These are phyloP conservation scores for Suillus decipiens DNA, from an alignment of 768 basidiomycete genomes.

Conservation along the genomic window DNA sequence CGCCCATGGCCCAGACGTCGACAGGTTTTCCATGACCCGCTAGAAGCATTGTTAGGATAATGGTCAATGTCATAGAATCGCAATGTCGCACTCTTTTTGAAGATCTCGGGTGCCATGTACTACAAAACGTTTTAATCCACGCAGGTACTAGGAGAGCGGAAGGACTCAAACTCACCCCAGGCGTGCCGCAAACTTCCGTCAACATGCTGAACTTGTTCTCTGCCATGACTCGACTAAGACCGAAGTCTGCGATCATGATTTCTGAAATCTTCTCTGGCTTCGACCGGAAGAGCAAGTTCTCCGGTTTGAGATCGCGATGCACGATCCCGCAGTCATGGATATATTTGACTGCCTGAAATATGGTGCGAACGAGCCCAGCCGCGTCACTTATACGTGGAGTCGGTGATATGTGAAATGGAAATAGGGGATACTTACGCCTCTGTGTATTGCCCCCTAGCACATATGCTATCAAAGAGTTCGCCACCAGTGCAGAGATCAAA, in stretches of 20 bases:
- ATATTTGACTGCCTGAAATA: slow-evolving; percentile 86
- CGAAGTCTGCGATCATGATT: slow-evolving; percentile 98
- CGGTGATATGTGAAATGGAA: slow-evolving; percentile 21
- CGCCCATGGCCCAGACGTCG: slow-evolving; percentile 97
- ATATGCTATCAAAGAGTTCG: slow-evolving; percentile 98
- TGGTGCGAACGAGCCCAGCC: slow-evolving; percentile 82
- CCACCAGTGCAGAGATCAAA: slow-evolving; percentile 98
- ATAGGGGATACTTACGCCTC: slow-evolving; percentile 64
- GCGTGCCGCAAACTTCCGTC: slow-evolving; percentile 96
- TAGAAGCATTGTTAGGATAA: slow-evolving; percentile 27
- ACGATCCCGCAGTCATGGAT: slow-evolving; percentile 92
- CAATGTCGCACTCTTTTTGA: slow-evolving; percentile 71
- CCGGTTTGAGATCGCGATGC: slow-evolving; percentile 95
- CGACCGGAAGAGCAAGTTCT: slow-evolving; percentile 94
- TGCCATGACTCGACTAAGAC: slow-evolving; percentile 87
- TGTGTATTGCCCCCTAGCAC: slow-evolving; percentile 95
- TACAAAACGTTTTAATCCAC: slow-evolving; percentile 28
- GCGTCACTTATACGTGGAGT: slow-evolving; percentile 66
- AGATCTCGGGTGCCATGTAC: slow-evolving; percentile 98
- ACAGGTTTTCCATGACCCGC: slow-evolving; percentile 94
- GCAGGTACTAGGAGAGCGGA: not conserved
- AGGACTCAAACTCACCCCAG: slow-evolving; percentile 55
- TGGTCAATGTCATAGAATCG: slow-evolving; percentile 9
- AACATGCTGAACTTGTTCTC: slow-evolving; percentile 84
- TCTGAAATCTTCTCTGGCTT: slow-evolving; percentile 82